These are phyloP conservation scores for Leucosporidium creatinivorum DNA, from an alignment of 768 basidiomycete species.

Conservation along the genomic window DNA sequence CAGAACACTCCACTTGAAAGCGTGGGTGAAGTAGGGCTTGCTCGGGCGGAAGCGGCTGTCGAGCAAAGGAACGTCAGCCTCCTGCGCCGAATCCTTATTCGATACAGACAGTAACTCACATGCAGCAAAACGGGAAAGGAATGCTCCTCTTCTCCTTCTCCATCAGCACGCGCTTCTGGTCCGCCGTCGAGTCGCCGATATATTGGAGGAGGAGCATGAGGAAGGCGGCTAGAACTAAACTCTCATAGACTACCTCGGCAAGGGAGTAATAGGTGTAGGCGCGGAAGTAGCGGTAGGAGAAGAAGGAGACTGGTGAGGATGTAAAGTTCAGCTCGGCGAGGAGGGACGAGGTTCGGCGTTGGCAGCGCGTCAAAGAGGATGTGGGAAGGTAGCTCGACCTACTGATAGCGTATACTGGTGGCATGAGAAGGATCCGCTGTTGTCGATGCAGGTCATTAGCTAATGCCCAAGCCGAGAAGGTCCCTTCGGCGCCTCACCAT, in stretches of 20 bases:
- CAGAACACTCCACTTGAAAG: conserved; percentile 71
- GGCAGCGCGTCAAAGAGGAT: too few species aligned
- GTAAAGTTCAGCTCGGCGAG: too few species aligned
- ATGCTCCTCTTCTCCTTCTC: conserved; percentile 71
- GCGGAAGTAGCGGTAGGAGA: conserved; percentile 76
- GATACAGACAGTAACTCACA: not conserved
- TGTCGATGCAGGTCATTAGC: not conserved
- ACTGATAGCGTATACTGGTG: conserved; percentile 17
- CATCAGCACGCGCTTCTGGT: conserved; percentile 59
- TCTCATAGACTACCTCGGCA: conserved; percentile 28
- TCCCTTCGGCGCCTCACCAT: not conserved
- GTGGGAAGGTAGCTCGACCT: not conserved
- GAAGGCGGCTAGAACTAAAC: conserved; percentile 60
- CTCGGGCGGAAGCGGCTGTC: conserved; percentile 1
- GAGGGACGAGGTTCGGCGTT: too few species aligned
- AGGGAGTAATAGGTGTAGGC: conserved; percentile 51
- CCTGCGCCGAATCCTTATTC: too few species aligned
- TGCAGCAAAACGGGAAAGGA: conserved; percentile 57
- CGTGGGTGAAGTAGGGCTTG: conserved; percentile 68
- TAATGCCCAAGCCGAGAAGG: too few species aligned
- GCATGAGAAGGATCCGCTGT: conserved; percentile 24
- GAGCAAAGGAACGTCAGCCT: not conserved
- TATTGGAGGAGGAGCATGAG: conserved; percentile 75
- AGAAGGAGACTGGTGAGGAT: conserved; percentile 66
- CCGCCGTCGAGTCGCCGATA: conserved; percentile 63